Conservation (phyloP, 129 eudicot species). For the Pseudognaphalium luteoalbum region DNA sequence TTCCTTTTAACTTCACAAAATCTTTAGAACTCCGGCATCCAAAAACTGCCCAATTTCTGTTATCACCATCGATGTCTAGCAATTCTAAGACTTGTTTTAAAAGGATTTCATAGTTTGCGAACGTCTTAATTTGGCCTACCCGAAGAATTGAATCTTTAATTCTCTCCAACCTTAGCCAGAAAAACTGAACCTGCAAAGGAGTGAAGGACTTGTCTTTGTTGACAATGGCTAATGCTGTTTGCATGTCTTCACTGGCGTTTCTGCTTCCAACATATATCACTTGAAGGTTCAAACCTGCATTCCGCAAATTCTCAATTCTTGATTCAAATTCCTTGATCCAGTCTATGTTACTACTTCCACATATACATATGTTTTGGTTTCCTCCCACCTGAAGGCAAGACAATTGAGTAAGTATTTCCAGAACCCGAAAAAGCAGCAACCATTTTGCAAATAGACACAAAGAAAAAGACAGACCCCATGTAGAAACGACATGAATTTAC, state of each 20-base stretch:
- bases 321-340: slow-evolving; percentile 67
- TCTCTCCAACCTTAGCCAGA: slow-evolving; percentile 72
- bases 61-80: slow-evolving; percentile 32
- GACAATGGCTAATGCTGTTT: slow-evolving; percentile 32
- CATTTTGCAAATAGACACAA: not conserved
- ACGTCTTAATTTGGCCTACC: slow-evolving; percentile 24
- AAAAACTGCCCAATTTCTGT: slow-evolving; percentile 52
- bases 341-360: slow-evolving; percentile 54
- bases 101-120: slow-evolving; percentile 29
- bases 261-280: slow-evolving; percentile 64
- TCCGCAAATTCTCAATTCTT: slow-evolving; percentile 41
- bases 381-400: slow-evolving; percentile 49
- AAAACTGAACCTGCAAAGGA: slow-evolving; percentile 35
- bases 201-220: slow-evolving; percentile 42
- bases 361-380: slow-evolving; percentile 58
- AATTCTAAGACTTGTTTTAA: slow-evolving; percentile 40
- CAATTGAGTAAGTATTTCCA: slow-evolving; percentile 10
- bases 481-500: not conserved
- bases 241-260: slow-evolving; percentile 40
- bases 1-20: slow-evolving; percentile 45
- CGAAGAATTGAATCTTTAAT: slow-evolving; percentile 45
- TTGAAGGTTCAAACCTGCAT: slow-evolving; percentile 50
- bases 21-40: slow-evolving; percentile 49
- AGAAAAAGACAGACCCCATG: not conserved
- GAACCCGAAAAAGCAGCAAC: not conserved